Evolutionary conservation across 1,284 basidiomycete species (phyloP), one percentile per base, ranked within the genome.

Genomic region (Fomitiporia mediterranea): DNA sequence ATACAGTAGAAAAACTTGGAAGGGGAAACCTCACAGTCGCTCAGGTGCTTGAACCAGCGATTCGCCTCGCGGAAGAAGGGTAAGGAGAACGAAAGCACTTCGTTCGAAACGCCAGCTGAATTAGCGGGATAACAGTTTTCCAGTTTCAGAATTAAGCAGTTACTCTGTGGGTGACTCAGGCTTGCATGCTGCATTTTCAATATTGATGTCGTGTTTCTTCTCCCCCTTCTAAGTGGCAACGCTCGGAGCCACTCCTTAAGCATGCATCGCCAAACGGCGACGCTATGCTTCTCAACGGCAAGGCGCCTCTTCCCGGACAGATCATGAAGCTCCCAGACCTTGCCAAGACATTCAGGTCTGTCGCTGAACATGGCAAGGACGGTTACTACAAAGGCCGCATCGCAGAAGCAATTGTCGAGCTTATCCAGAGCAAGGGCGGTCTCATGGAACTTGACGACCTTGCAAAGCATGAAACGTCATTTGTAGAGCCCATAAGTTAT

Each of bases 371-470:
- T 34, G 95, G 95, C 3, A 92, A 89, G 64, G 83, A 89, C 53
- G 96, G 94, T 0, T 98, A 94, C 70, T 98, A 98, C 74, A 90
- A 86, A 65, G 96, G 95, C 1, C 76, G 89, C 4, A 73, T 98
- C 21, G 95, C 95, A 0, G 75, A 95, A 67, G 90, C 89, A 0
- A 94, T 98, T 57, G 92, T 98, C 13, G 86, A 95, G 44, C 74
- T 92, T 23, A 80, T 93, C 59, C 76, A 89, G 69, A 84, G 82
- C 66, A 80, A 87, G 64, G 95, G 94, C 19, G 95, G 95, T 15
- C 80, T 94, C 4, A 92, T 98, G 89, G 86, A 89, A 53, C 78
- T 97, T 9, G 84, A 88, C 19, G 95, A 98, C 69, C 80, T 98
- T 25, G 87, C 86, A 11, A 77, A 80, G 51, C 94, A 96, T 67